Evolutionary conservation across 73 alveolate genomes (phyloP).

Genomic region (Paramecium sonneborni): DNA sequence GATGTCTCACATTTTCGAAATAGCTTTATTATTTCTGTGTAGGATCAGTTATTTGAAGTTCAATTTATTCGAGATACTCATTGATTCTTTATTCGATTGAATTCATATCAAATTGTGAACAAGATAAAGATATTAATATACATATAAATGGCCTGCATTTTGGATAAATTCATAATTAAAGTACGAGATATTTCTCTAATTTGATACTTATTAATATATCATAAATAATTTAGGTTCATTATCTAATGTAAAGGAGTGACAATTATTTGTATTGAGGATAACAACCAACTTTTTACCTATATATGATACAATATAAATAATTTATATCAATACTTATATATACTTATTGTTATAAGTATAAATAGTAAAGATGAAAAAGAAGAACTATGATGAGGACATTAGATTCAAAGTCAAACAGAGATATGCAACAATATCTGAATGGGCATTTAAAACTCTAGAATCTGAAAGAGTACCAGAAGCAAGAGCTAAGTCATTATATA

Average conservation of each 20-base stretch:
- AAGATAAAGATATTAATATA: background rate
- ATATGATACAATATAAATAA: background rate
- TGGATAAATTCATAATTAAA: background rate
- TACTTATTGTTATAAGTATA: background rate
- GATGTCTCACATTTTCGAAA: background rate
- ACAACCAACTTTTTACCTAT: too few relatives aligned
- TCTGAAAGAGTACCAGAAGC: conserved; percentile 9
- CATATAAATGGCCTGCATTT: background rate
- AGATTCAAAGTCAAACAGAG: conserved; percentile 35
- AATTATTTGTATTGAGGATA: too few relatives aligned
- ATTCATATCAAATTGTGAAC: background rate
- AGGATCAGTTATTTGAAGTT: conserved; percentile 16
- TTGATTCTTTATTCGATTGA: background rate
- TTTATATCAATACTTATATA: background rate
- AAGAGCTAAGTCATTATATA: background rate
- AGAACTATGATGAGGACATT: background rate
- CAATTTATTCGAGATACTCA: background rate
- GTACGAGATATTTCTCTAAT: background rate
- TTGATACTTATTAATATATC: background rate
- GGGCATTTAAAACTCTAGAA: conserved; percentile 16
- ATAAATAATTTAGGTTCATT: background rate
- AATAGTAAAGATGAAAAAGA: background rate
- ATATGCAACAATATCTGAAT: conserved; percentile 12
- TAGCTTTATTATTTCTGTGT: background rate
- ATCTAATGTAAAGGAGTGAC: background rate